A percentile compares a stretch with the other conserved stretches of the same genome.
These are phyloP conservation scores for Cyberlindnera petersonii DNA, from an alignment of 805 yeast genomes.

Conservation along the genomic window DNA sequence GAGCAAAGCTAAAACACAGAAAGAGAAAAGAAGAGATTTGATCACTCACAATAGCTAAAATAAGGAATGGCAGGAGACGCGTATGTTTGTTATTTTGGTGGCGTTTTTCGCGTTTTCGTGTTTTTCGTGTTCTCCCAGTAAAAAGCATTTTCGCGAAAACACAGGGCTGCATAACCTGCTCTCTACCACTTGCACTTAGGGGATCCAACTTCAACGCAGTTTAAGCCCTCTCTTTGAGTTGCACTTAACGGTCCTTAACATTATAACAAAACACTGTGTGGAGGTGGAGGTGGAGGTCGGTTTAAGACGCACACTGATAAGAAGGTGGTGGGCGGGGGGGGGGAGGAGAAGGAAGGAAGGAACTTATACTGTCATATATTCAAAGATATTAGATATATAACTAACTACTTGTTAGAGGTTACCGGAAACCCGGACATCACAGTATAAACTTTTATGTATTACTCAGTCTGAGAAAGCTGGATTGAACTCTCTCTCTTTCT, in stretches of 20 bases:
- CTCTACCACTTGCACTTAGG: constrained; percentile 6
- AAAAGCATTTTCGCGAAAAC: neutral
- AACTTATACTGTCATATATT: no score
- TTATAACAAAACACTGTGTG: neutral
- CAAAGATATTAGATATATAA: neutral
- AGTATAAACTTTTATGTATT: no score
- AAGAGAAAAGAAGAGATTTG: no score
- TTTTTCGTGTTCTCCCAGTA: neutral
- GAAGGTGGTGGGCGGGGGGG: neutral
- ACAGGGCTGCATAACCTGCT: constrained; percentile 1
- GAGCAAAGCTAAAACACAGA: no score
- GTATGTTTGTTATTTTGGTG: constrained; percentile 7
- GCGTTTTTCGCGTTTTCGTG: constrained; percentile 7
- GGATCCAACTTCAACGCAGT: neutral
- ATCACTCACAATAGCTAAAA: no score
- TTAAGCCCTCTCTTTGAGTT: constrained; percentile 11
- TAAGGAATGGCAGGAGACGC: no score
- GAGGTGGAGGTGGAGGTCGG: neutral
- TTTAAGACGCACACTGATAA: constrained; percentile 6
- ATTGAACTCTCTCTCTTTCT: no score
- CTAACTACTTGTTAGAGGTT: neutral
- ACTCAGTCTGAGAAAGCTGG: no score
- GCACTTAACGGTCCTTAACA: constrained; percentile 14
- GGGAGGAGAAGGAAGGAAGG: no score
- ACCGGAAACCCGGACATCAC: no score